phyloP scores from a whole-genome alignment of 768 basidiomycete genomes.

The Coprinopsis marcescibilis region DNA sequence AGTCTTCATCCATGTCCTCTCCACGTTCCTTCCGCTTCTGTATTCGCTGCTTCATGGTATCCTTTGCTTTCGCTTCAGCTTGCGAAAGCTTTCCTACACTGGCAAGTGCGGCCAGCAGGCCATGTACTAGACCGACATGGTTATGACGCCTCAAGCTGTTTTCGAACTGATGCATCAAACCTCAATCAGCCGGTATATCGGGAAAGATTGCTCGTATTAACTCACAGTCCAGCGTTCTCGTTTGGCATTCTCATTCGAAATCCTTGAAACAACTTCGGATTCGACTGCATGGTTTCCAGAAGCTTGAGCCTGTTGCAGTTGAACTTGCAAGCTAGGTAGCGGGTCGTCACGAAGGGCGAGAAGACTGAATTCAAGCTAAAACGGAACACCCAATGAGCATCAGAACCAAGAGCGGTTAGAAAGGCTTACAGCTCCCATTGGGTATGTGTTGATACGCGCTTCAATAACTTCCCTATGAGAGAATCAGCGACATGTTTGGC shows the following conservation, averaged over 20 bases:
- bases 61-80: slow-evolving; percentile 42
- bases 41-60: slow-evolving; percentile 40
- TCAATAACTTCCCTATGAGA: slow-evolving; percentile 71
- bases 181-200: slow-evolving; percentile 8
- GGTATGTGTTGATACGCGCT: slow-evolving; percentile 85
- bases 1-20: slow-evolving; percentile 45
- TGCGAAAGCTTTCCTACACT: slow-evolving; percentile 57
- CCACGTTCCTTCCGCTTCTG: slow-evolving; percentile 39
- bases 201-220: slow-evolving; percentile 18
- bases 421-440: slow-evolving; percentile 71
- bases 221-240: slow-evolving; percentile 79
- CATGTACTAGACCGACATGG: slow-evolving; percentile 76
- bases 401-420: slow-evolving; percentile 4
- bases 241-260: slow-evolving; percentile 67
- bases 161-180: slow-evolving; percentile 55
- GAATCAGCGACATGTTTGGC: not conserved
- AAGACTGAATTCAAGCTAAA: slow-evolving; percentile 86
- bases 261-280: slow-evolving; percentile 47
- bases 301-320: slow-evolving; percentile 45
- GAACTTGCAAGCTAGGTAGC: slow-evolving; percentile 58
- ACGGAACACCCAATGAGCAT: not conserved
- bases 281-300: slow-evolving; percentile 37
- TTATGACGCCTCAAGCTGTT: slow-evolving; percentile 85
- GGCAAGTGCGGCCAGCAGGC: slow-evolving; percentile 66
- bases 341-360: slow-evolving; percentile 84